Conservation (phyloP, 129 eudicot species). For the Logfia minima region DNA sequence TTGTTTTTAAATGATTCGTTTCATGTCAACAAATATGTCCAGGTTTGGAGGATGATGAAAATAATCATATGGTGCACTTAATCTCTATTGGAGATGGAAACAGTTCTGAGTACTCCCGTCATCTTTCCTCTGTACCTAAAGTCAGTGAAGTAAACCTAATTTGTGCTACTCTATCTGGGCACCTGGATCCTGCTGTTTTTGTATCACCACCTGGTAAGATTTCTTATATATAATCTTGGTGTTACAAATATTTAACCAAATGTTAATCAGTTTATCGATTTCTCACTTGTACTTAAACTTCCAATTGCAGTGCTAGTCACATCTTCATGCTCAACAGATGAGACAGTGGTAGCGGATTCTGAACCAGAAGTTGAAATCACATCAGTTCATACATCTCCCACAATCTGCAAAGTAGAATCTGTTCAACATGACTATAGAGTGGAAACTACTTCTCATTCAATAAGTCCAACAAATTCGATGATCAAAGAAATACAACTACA, state of each 20-base stretch:
- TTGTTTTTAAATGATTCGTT: not conserved
- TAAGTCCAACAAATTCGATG: conserved; percentile 26
- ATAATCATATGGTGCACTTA: conserved; percentile 52
- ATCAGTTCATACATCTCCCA: conserved; percentile 41
- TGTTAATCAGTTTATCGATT: conserved; percentile 21
- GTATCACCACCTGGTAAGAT: conserved; percentile 70
- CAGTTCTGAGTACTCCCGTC: conserved; percentile 26
- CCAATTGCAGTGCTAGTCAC: conserved; percentile 67
- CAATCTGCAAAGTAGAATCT: conserved; percentile 29
- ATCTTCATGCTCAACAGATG: conserved; percentile 97
- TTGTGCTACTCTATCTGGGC: conserved; percentile 71
- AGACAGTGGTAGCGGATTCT: conserved; percentile 97
- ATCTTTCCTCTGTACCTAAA: conserved; percentile 43
- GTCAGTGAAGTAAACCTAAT: conserved; percentile 65
- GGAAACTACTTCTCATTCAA: conserved; percentile 24
- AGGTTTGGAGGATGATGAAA: conserved; percentile 53
- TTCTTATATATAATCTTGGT: conserved; percentile 2
- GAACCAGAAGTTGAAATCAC: conserved; percentile 78
- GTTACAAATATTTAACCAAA: too few species aligned
- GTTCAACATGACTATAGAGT: conserved; percentile 32
- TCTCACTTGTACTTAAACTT: conserved; percentile 2
- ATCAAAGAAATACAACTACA: conserved; percentile 23
- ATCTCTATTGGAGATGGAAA: conserved; percentile 47
- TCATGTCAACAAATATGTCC: conserved; percentile 14
- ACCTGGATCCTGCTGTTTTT: conserved; percentile 61